These are phyloP conservation scores for Wallacemonas collosoma DNA, from an alignment of 208 protist genomes.

Conservation along the genomic window DNA sequence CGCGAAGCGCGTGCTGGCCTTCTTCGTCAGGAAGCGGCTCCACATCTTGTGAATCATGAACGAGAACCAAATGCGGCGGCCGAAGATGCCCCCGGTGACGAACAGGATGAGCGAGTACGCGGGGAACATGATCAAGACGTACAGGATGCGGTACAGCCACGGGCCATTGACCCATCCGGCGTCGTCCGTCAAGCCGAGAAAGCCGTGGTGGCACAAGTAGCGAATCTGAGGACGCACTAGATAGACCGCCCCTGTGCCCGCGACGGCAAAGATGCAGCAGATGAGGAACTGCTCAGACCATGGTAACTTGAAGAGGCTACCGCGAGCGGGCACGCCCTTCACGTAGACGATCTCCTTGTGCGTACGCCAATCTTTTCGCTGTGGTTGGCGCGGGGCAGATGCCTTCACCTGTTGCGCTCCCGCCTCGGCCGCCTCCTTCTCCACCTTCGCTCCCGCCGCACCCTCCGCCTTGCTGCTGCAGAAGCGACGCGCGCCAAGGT, in stretches of 20 bases:
- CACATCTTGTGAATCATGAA: constrained; percentile 93
- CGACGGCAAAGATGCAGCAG: constrained; percentile 80
- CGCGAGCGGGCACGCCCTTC: constrained; percentile 78
- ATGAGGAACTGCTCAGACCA: constrained; percentile 78
- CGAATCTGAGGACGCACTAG: constrained; percentile 77
- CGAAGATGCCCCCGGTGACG: constrained; percentile 72
- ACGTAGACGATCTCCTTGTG: constrained; percentile 80
- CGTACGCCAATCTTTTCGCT: constrained; percentile 81
- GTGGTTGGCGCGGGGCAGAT: constrained; percentile 28
- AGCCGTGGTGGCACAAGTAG: constrained; percentile 69
- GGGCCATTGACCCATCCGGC: constrained; percentile 75
- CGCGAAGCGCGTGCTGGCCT: constrained; percentile 42
- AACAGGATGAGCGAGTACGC: constrained; percentile 81
- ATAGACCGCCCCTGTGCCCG: constrained; percentile 64
- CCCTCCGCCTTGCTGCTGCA: constrained; percentile 33
- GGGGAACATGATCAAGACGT: constrained; percentile 83
- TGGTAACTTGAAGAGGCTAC: constrained; percentile 77
- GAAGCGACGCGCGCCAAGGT: constrained; percentile 6
- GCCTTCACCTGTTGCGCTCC: constrained; percentile 28
- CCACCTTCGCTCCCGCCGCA: constrained; percentile 25
- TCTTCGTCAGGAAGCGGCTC: constrained; percentile 74
- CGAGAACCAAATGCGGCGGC: constrained; percentile 85
- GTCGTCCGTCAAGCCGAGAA: constrained; percentile 75
- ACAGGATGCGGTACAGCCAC: constrained; percentile 83
- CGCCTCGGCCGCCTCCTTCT: constrained; percentile 27